Base-by-base conservation (phyloP, 805 yeast genomes). In the Blastobotrys peoriensis region DNA sequence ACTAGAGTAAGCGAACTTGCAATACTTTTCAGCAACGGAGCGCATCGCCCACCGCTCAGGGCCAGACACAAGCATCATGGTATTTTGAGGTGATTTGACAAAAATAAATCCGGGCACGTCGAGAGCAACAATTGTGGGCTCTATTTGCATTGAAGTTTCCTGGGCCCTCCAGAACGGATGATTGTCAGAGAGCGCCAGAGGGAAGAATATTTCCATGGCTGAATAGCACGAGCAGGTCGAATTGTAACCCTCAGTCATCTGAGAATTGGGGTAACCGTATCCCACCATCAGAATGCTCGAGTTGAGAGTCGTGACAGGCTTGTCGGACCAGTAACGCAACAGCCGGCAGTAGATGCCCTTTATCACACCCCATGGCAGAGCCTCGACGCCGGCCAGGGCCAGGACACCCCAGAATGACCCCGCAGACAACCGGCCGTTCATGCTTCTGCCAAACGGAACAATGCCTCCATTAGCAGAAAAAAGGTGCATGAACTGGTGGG, bases 151-250 rank as follows among this genome's bases (percentile, higher is more conserved):
- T 15, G 46, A 33, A 30, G 25, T 38, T 33, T 53, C 59, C 33
- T 38, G 21, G 2, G 52, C 43, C 2, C 51, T 36, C 58, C 60
- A 56, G 43, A 56, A 56, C n/a, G 49, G 47, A 25, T 48, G 49
- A 5, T 44, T 20, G 19, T 43, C 46, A 2, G 56, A 53, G 3
- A 54, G 37, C 2, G 57, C 54, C 27, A 54, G 46, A 2, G 51
- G 49, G 15, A 53, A 33, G 27, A 54, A 46, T n/a, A 40, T 34
- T 40, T 56, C 54, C 45, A 56, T 27, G 5, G 56, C 52, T 58
- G 58, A 56, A 33, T 56, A 56, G 8, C 57, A 57, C n/a, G 60
- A 56, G 39, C 44, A 43, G 5, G 56, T 36, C 2, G 57, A 54
- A 45, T 54, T 56, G 40, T 54, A 54, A 6, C 46, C 43, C 39